A percentile compares a stretch with the other conserved stretches of the same genome.
These are phyloP conservation scores for Deinandra increscens DNA, from an alignment of 129 eudicot genomes.

Conservation along the genomic window DNA sequence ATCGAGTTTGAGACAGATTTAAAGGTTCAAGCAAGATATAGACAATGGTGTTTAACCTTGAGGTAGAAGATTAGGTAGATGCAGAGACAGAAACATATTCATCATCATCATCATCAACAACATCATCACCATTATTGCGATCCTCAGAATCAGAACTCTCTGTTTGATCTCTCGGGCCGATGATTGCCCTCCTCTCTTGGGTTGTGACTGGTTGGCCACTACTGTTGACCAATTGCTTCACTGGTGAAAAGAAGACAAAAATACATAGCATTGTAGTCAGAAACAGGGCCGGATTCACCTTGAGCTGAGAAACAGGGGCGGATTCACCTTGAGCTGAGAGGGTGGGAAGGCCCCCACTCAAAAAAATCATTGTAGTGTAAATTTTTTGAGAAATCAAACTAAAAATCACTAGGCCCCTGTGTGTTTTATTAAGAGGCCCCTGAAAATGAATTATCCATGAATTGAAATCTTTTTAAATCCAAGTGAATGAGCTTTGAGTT, in stretches of 20 bases:
- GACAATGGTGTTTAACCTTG: slow-evolving; percentile 15
- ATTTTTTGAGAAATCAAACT: no score
- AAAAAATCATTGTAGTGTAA: no score
- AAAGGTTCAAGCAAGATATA: slow-evolving; percentile 11
- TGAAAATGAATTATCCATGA: no score
- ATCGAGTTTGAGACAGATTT: neutral
- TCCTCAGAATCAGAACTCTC: slow-evolving; percentile 57
- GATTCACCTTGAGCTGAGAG: no score
- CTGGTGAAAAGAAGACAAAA: slow-evolving; percentile 33
- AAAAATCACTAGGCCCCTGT: no score
- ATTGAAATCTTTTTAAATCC: no score
- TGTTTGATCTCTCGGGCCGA: slow-evolving; percentile 44
- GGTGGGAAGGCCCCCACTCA: no score
- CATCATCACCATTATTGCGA: slow-evolving; percentile 34
- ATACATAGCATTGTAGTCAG: neutral
- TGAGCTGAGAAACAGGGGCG: no score
- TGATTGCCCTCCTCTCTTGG: slow-evolving; percentile 41
- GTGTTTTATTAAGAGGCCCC: no score
- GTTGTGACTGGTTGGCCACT: slow-evolving; percentile 39
- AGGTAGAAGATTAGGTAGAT: slow-evolving; percentile 4
- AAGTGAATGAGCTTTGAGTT: no score
- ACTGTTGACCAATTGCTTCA: slow-evolving; percentile 42
- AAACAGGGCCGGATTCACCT: no score
- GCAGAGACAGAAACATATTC: slow-evolving; percentile 34
- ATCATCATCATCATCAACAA: slow-evolving; percentile 23